These are phyloP conservation scores for Tricholoma hemisulphureum DNA, from an alignment of 768 basidiomycete genomes.

Conservation along the genomic window DNA sequence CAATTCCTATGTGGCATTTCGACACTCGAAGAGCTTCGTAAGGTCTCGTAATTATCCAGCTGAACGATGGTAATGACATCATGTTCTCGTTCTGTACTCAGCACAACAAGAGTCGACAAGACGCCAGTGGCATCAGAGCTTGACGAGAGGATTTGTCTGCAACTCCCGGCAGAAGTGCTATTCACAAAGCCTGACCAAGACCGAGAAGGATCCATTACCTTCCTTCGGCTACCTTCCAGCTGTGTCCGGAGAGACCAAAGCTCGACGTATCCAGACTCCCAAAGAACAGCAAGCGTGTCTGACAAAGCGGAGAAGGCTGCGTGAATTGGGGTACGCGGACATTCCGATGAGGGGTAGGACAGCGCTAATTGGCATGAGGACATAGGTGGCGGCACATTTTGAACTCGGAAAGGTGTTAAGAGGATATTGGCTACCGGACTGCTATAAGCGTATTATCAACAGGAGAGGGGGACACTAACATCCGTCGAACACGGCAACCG, in stretches of 20 bases:
- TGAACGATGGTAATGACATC: conserved; percentile 34
- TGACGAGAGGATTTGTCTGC: conserved; percentile 34
- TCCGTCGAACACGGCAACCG: conserved; percentile 88
- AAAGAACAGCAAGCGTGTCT: conserved; percentile 66
- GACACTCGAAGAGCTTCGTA: conserved; percentile 14
- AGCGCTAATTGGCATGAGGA: conserved; percentile 55
- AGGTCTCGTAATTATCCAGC: conserved; percentile 16
- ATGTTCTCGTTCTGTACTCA: conserved; percentile 38
- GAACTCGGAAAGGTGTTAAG: conserved; percentile 88
- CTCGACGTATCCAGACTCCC: conserved; percentile 66
- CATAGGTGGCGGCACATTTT: conserved; percentile 99
- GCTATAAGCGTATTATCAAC: background rate
- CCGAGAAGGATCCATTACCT: conserved; percentile 55
- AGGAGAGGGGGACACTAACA: conserved; percentile 45
- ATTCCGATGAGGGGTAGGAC: conserved; percentile 17
- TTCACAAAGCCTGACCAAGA: conserved; percentile 35
- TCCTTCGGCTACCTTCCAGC: conserved; percentile 52
- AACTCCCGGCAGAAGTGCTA: conserved; percentile 15
- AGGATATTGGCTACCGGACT: conserved; percentile 60
- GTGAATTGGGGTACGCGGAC: conserved; percentile 58
- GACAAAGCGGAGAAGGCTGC: conserved; percentile 54
- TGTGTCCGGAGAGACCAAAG: conserved; percentile 71
- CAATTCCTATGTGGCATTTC: conserved; percentile 42
- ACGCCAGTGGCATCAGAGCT: conserved; percentile 7
- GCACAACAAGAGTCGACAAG: conserved; percentile 29